Evolutionary conservation across 2,329 filamentous ascomycete genomes (phyloP).

Genomic region (Penicillium griseofulvum): DNA sequence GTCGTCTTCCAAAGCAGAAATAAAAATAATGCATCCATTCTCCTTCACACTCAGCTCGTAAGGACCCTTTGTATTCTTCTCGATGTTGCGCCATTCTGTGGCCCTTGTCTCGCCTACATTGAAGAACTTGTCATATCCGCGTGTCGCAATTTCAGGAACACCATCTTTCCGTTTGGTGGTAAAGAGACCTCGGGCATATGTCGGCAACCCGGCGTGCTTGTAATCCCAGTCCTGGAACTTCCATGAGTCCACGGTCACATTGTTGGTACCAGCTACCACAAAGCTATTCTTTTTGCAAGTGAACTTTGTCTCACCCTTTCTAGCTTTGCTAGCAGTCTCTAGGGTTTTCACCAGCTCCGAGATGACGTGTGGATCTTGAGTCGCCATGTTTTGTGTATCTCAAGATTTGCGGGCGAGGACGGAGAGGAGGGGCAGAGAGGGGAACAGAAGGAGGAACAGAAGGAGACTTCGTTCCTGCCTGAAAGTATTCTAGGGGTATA

Average conservation of each 20-base stretch:
- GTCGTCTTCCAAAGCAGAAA: conserved; percentile 84
- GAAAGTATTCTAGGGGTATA: background rate
- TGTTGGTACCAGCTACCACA: conserved; percentile 61
- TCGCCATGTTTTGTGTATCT: conserved; percentile 14
- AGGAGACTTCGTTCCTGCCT: too few species aligned
- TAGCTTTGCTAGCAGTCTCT: conserved; percentile 50
- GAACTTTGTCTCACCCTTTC: conserved; percentile 56
- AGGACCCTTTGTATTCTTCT: conserved; percentile 72
- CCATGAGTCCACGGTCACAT: conserved; percentile 81
- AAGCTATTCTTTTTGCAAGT: conserved; percentile 81
- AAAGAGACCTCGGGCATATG: conserved; percentile 90
- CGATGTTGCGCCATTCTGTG: conserved; percentile 80
- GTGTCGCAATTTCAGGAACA: conserved; percentile 72
- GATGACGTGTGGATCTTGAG: conserved; percentile 68
- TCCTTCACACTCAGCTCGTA: conserved; percentile 97
- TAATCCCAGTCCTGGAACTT: conserved; percentile 94
- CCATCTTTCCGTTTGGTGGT: conserved; percentile 69
- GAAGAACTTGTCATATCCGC: conserved; percentile 99
- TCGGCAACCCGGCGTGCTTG: conserved; percentile 80
- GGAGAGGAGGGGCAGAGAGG: conserved; percentile 3
- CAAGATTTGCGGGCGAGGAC: background rate
- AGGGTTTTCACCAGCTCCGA: conserved; percentile 64
- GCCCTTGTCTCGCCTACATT: conserved; percentile 79
- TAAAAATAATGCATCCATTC: conserved; percentile 99
- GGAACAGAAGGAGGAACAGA: too few species aligned